These are phyloP conservation scores for Phytopythium vexans DNA, from an alignment of 352 stramenopile genomes.

Conservation along the genomic window DNA sequence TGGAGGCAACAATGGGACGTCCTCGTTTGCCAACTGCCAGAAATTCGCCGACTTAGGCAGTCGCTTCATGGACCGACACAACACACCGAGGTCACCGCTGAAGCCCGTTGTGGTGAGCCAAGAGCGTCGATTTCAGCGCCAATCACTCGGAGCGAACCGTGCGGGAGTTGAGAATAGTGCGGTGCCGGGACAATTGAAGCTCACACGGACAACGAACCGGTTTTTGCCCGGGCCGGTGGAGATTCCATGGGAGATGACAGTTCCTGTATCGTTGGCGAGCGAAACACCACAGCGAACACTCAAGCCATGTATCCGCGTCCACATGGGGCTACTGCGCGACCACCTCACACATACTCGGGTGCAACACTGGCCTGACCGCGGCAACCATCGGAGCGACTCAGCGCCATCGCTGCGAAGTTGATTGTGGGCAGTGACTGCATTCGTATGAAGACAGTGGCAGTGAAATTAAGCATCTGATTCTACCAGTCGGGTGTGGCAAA, in stretches of 20 bases:
- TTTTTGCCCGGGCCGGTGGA: constrained; percentile 47
- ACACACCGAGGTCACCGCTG: constrained; percentile 14
- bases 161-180: background rate
- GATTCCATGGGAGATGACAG: constrained; percentile 70
- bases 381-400: constrained; percentile 9
- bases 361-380: constrained; percentile 52
- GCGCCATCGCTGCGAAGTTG: constrained; percentile 1
- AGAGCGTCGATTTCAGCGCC: constrained; percentile 11
- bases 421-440: background rate
- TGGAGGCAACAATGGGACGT: background rate
- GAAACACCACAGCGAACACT: constrained; percentile 40
- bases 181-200: background rate
- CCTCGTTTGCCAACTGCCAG: constrained; percentile 8
- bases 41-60: constrained; percentile 24
- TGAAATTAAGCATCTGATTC: background rate
- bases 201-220: background rate
- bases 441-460: background rate
- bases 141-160: background rate
- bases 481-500: background rate
- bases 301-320: constrained; percentile 54
- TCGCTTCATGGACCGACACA: constrained; percentile 16
- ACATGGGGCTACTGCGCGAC: constrained; percentile 55
- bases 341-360: constrained; percentile 51
- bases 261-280: constrained; percentile 24
- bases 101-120: constrained; percentile 21